phyloP scores from a whole-genome alignment of 108 stramenopile species.

The Cyclostephanos invisitatus region DNA sequence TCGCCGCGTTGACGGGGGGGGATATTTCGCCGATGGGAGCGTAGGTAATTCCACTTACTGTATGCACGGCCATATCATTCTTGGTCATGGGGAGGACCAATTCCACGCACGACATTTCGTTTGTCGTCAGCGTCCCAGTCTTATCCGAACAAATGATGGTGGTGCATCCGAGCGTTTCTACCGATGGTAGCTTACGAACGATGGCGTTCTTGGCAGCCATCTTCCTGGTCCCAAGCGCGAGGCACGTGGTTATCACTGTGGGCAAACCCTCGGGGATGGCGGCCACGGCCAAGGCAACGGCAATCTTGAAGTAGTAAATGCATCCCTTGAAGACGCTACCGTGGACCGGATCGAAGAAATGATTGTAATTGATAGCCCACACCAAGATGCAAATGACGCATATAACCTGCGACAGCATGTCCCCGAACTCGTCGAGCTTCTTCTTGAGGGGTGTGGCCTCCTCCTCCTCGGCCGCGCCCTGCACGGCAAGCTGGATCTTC shows the following conservation, averaged over 20 bases:
- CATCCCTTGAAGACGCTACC: conserved; percentile 55
- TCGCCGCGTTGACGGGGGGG: conserved; percentile 15
- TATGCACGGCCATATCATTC: conserved; percentile 30
- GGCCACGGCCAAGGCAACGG: conserved; percentile 86
- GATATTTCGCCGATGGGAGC: conserved; percentile 43
- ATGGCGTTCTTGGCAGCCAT: conserved; percentile 64
- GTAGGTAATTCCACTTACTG: conserved; percentile 49
- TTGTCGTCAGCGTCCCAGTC: conserved; percentile 90
- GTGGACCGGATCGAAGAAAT: conserved; percentile 68
- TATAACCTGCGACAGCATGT: conserved; percentile 74
- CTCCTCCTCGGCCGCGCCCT: conserved; percentile 57
- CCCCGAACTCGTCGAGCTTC: conserved; percentile 85
- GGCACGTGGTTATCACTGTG: conserved; percentile 79
- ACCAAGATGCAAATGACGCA: conserved; percentile 77
- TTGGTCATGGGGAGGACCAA: conserved; percentile 20
- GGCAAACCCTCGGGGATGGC: conserved; percentile 90
- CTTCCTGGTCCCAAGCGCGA: conserved; percentile 75
- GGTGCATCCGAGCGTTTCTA: conserved; percentile 89
- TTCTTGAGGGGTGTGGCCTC: conserved; percentile 83
- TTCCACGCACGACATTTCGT: conserved; percentile 78
- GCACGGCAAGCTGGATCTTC: conserved; percentile 58
- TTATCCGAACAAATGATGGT: conserved; percentile 85
- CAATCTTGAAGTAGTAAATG: conserved; percentile 83
- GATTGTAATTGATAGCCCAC: conserved; percentile 68
- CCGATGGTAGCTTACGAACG: conserved; percentile 67